Conservation (phyloP, 1,284 basidiomycete species). For the Lignosus rhinocerotis region DNA sequence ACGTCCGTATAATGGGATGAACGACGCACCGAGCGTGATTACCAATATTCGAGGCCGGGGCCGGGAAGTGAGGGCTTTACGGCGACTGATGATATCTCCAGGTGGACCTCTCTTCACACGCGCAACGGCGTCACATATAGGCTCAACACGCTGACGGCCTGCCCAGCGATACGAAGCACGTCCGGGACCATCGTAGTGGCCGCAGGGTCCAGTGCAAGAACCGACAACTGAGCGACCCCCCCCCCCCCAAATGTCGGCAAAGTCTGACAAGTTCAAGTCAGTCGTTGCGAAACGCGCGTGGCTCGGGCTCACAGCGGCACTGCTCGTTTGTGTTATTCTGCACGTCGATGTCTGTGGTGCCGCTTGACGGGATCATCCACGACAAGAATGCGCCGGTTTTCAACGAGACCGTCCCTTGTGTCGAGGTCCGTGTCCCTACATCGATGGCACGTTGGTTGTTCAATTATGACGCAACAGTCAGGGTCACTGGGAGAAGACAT, state of each 20-base stretch:
- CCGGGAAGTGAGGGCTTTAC: conserved; percentile 6
- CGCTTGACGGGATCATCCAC: not conserved
- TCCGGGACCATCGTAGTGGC: conserved; percentile 24
- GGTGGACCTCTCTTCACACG: conserved; percentile 11
- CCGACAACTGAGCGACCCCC: conserved; percentile 26
- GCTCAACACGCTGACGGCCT: conserved; percentile 16
- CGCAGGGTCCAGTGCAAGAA: conserved; percentile 25
- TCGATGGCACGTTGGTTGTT: conserved; percentile 25
- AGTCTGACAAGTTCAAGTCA: too few species aligned
- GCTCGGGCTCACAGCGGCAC: conserved; percentile 21
- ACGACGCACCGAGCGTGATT: conserved; percentile 9
- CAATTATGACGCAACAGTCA: conserved; percentile 25
- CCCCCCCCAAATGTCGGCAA: conserved; percentile 29
- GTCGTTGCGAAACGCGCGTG: conserved; percentile 24
- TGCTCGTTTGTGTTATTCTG: conserved; percentile 22
- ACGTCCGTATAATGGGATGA: too few species aligned
- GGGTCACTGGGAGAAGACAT: conserved; percentile 17
- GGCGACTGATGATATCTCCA: conserved; percentile 14
- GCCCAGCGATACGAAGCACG: conserved; percentile 26
- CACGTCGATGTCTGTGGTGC: conserved; percentile 27
- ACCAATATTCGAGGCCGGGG: conserved; percentile 6
- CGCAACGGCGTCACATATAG: conserved; percentile 21
- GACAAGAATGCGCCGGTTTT: conserved; percentile 28
- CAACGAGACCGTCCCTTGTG: conserved; percentile 22
- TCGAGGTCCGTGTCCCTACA: conserved; percentile 15